Evolutionary conservation across 176 grass and related monocot genomes (phyloP).

Genomic region (Pontederia paniculata): DNA sequence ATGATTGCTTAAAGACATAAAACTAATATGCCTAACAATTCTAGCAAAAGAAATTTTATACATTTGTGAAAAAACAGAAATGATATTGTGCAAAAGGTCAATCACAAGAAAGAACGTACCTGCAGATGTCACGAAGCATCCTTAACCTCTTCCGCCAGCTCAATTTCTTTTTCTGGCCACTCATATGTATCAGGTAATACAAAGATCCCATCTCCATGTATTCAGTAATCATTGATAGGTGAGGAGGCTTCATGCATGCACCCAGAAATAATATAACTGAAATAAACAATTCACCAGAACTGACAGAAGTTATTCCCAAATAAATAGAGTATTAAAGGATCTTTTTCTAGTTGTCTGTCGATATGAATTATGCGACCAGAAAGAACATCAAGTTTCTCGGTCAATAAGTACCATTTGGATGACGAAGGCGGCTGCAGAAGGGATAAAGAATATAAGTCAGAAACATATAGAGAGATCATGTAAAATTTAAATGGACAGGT

Average conservation of each 20-base stretch:
- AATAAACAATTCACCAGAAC: constrained; percentile 25
- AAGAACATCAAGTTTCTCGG: constrained; percentile 16
- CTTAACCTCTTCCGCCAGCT: constrained; percentile 98
- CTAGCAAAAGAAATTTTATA: too few species aligned
- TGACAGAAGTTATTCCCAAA: neutral
- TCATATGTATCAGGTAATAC: constrained; percentile 99
- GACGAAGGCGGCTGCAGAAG: constrained; percentile 79
- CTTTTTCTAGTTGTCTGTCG: constrained; percentile 4
- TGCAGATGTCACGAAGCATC: constrained; percentile 99
- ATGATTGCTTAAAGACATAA: too few species aligned
- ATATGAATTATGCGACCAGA: constrained; percentile 14
- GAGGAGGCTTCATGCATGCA: constrained; percentile 95
- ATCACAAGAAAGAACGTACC: constrained; percentile 29
- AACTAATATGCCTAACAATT: too few species aligned
- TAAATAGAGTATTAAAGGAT: neutral
- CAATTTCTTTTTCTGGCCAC: constrained; percentile 91
- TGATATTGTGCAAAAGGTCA: neutral
- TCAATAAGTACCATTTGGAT: constrained; percentile 86
- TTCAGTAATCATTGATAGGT: constrained; percentile 97
- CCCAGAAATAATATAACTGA: constrained; percentile 99
- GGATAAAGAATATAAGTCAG: constrained; percentile 31
- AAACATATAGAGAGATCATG: constrained; percentile 10
- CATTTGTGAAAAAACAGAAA: too few species aligned
- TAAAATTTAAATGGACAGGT: neutral
- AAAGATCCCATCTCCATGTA: constrained; percentile 99